Evolutionary conservation across 176 grass and related monocot genomes (phyloP), one percentile per base, ranked within the genome.

Genomic region (Oryza coarctata): DNA sequence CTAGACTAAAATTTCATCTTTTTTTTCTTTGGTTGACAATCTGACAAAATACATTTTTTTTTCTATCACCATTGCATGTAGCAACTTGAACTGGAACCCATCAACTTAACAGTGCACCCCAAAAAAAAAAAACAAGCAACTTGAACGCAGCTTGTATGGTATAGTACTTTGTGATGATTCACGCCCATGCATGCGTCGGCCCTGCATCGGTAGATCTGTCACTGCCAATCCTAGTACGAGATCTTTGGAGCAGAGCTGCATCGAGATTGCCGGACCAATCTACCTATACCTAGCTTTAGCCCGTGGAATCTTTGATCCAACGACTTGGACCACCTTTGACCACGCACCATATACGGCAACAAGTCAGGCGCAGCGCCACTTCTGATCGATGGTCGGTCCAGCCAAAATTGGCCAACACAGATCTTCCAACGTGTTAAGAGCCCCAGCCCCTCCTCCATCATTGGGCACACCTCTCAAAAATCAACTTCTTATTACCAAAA

Each of bases 201-300:
- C 36, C 15, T 38, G 39, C 15, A 29, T 44, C 60, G n/a, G 7
- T 60, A 6, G 10, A 40, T 39, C 14, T 4, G 0, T 41, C 38
- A 15, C 77, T 68, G 14, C 66, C 33, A 0, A 41, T 70, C 41
- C 17, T 28, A 58, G 79, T 38, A 71, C 3, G 13, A 58, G 45
- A 81, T 61, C 55, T 82, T 32, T 73, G 57, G 13, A 64, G 36
- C 80, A 82, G 80, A 45, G 57, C 38, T 34, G 55, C 69, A 0
- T 34, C 38, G 22, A 36, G 55, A 82, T 82, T 44, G 8, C 38
- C 39, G 36, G 80, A 34, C 80, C 18, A 32, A 33, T 47, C 80
- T 25, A 36, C 18, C 12, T 12, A 40, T 9, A 39, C 9, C 68
- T 62, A 61, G 32, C 40, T 38, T 69, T 1, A 47, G 44, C 14